Evolutionary conservation across 2,329 filamentous ascomycete species (phyloP).

Genomic region (Ceratocystis lukuohia): DNA sequence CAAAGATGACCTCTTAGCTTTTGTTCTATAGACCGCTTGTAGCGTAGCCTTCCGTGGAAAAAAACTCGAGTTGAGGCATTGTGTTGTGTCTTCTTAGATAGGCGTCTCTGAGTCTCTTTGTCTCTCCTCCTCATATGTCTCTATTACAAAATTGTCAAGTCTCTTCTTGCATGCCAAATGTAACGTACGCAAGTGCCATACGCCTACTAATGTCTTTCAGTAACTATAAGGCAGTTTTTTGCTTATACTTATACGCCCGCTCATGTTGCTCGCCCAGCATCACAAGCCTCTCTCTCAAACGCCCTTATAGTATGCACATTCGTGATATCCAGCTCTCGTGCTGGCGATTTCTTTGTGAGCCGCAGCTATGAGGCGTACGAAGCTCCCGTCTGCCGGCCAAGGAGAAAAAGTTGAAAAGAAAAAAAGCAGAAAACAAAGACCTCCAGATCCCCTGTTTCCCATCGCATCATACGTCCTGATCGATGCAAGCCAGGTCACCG

Average conservation of each 20-base stretch:
- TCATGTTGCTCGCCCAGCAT: not conserved
- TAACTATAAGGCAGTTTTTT: not conserved
- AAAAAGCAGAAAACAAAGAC: not conserved
- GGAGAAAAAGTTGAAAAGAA: too few relatives aligned
- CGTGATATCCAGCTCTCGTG: not conserved
- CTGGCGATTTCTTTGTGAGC: conserved; percentile 1
- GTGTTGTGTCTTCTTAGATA: too few relatives aligned
- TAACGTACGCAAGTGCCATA: not conserved
- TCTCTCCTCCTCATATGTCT: not conserved
- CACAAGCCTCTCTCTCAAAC: not conserved
- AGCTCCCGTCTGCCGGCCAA: not conserved
- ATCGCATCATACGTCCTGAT: not conserved
- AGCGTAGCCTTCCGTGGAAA: too few relatives aligned
- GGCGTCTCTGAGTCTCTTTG: not conserved
- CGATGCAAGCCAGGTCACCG: not conserved
- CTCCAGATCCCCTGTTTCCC: not conserved
- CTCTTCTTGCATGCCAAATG: conserved; percentile 4
- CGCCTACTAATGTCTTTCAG: not conserved
- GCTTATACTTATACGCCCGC: not conserved
- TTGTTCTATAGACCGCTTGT: too few relatives aligned
- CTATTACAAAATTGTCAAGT: not conserved
- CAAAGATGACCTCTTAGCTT: too few relatives aligned
- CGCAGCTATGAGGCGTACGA: not conserved
- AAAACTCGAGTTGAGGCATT: too few relatives aligned
- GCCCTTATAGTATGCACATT: not conserved